phyloP scores from a whole-genome alignment of 2,329 filamentous ascomycete species.

The Xylariaceae sp. region DNA sequence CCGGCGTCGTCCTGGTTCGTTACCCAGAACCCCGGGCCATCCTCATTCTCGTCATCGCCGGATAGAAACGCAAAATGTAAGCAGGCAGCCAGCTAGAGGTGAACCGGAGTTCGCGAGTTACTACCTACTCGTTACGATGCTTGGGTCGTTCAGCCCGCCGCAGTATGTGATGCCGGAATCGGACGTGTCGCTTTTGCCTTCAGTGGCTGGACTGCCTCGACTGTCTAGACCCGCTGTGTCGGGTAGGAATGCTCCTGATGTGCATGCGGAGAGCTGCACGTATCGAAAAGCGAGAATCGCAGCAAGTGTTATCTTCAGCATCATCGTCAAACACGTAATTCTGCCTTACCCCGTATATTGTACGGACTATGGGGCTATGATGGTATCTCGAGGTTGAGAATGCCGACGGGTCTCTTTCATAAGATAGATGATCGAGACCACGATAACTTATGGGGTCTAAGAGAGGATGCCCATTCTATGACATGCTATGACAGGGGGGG shows the following conservation, averaged over 20 bases:
- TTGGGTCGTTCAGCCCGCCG: slow-evolving; percentile 4
- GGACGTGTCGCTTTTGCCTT: background rate
- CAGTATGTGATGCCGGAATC: slow-evolving; percentile 10
- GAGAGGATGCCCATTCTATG: too few relatives aligned
- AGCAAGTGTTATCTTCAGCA: background rate
- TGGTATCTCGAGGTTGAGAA: too few relatives aligned
- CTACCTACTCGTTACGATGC: slow-evolving; percentile 17
- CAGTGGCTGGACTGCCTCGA: background rate
- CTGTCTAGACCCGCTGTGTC: background rate
- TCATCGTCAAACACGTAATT: background rate
- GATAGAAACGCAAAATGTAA: slow-evolving; percentile 1
- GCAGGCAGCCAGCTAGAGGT: background rate
- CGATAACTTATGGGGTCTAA: too few relatives aligned
- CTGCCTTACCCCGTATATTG: background rate
- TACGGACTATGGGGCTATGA: background rate
- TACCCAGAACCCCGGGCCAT: slow-evolving; percentile 25
- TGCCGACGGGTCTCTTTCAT: too few relatives aligned
- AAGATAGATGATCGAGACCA: too few relatives aligned
- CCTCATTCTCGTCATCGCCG: slow-evolving; percentile 13
- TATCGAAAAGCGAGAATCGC: background rate
- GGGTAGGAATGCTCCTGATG: background rate
- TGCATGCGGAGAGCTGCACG: background rate
- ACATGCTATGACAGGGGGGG: background rate
- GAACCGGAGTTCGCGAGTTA: background rate
- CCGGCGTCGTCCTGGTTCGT: slow-evolving; percentile 26